These are phyloP conservation scores for Escovopsis sp. DNA, from an alignment of 2,329 filamentous ascomycete species.

Conservation along the genomic window DNA sequence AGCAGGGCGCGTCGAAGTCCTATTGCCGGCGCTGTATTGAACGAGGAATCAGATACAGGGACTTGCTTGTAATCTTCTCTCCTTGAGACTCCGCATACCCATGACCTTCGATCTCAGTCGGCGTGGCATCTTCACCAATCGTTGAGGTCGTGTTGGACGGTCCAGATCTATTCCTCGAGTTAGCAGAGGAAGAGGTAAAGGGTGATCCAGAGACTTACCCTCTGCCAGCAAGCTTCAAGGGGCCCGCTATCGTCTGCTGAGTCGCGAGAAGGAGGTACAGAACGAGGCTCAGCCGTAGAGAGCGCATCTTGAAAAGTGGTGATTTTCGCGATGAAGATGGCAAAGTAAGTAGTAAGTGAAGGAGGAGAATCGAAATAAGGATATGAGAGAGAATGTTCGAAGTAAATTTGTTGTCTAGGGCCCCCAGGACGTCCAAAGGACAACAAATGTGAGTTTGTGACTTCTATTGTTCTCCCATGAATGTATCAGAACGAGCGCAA, in stretches of 20 bases:
- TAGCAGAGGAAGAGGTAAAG: not conserved
- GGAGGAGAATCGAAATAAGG: not conserved
- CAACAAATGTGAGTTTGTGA: not conserved
- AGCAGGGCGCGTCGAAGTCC: not conserved
- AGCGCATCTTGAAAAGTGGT: slow-evolving; percentile 10
- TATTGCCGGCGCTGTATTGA: too few species aligned
- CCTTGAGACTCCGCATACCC: not conserved
- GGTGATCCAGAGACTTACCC: slow-evolving; percentile 11
- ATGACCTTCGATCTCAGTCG: slow-evolving; percentile 6
- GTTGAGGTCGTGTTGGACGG: slow-evolving; percentile 3
- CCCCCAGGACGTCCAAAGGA: not conserved
- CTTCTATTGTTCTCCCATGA: too few species aligned
- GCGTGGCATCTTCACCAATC: slow-evolving; percentile 5
- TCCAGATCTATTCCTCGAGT: not conserved
- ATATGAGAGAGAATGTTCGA: not conserved
- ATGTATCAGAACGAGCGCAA: too few species aligned
- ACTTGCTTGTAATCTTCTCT: too few species aligned
- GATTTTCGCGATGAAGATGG: not conserved
- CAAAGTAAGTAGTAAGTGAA: not conserved
- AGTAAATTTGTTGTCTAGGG: not conserved
- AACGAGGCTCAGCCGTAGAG: slow-evolving; percentile 9
- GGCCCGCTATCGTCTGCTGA: slow-evolving; percentile 20
- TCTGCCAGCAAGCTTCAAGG: slow-evolving; percentile 18
- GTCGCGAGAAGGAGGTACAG: slow-evolving; percentile 15
- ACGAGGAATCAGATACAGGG: too few species aligned